These are phyloP conservation scores for Synchytrium microbalum DNA, from an alignment of 371 early-diverging fungal genomes.

Conservation along the genomic window DNA sequence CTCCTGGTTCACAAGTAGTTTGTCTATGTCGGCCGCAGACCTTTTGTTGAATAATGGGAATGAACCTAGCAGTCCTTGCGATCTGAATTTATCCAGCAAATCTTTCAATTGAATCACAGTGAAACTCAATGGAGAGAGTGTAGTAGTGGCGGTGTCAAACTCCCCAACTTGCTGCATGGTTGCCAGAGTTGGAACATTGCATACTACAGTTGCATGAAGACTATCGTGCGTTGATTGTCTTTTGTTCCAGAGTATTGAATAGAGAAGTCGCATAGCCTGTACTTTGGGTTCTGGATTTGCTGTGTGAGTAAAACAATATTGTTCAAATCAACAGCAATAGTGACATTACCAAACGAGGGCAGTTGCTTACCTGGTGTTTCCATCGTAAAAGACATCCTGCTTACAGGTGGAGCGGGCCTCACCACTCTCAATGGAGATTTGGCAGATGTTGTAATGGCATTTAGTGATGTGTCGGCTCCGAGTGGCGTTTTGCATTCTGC, in stretches of 20 bases:
- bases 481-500: too few species aligned
- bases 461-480: too few species aligned
- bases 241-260: not conserved
- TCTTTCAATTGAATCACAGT: not conserved
- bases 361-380: too few species aligned
- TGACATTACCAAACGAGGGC: too few species aligned
- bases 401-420: too few species aligned
- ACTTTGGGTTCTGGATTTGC: too few species aligned
- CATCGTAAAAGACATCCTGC: too few species aligned
- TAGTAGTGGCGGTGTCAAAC: not conserved
- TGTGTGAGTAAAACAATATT: too few species aligned
- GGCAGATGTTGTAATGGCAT: too few species aligned
- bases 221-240: not conserved
- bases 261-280: not conserved
- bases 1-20: not conserved
- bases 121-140: not conserved
- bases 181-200: not conserved
- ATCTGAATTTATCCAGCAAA: not conserved
- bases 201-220: not conserved
- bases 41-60: not conserved
- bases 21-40: not conserved
- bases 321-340: too few species aligned
- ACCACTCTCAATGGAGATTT: too few species aligned
- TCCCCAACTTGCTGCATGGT: not conserved
- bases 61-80: not conserved